Base-by-base conservation (phyloP, 805 yeast genomes). In the Lachancea dasiensis region DNA sequence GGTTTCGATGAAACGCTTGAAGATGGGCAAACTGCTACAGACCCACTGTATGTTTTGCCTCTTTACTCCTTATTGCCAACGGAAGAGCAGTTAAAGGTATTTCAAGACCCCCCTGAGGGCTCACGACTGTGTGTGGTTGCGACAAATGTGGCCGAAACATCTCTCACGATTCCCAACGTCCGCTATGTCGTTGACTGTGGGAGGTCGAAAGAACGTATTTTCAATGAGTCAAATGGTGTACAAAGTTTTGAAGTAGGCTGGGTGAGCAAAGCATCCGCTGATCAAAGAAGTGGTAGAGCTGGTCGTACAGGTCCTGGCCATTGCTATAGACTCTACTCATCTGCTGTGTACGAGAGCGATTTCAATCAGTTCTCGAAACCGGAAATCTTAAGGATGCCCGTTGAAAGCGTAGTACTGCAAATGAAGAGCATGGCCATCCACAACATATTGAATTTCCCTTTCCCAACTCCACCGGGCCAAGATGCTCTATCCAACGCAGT, bases 231-330 rank as follows among this genome's bases (percentile, higher is more conserved):
- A 21, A 84, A 86, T 9, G 95, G 95, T 3, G 95, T 92, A 23
- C 97, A 90, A 62, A 83, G 94, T 43, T 94, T 83, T 61, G 92
- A 85, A 53, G 72, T 92, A 34, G 82, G 77, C 39, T 92, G 97
- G 97, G 70, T 89, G 3, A 82, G 95, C 32, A 87, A 92, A 52
- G 99, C 99, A 1, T 82, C 95, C 42, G 90, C 97, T 0, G 92
- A 78, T 48, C 99, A 92, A 67, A 74, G 99, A 65, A 66, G 94
- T 14, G 97, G 97, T 56, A 79, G 97, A 69, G 97, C 97, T 35
- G 97, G 97, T 57, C 81, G 97, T 72, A 89, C 96, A 0, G 98
- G 97, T 0, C 97, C 98, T 0, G 99, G 99, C 41, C 97, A 92
- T 54, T 86, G 96, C 58, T 92, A 92, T 58, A 68, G 98, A 43